Conservation (phyloP, 1,139 yeast species). For the Candida sp. region DNA sequence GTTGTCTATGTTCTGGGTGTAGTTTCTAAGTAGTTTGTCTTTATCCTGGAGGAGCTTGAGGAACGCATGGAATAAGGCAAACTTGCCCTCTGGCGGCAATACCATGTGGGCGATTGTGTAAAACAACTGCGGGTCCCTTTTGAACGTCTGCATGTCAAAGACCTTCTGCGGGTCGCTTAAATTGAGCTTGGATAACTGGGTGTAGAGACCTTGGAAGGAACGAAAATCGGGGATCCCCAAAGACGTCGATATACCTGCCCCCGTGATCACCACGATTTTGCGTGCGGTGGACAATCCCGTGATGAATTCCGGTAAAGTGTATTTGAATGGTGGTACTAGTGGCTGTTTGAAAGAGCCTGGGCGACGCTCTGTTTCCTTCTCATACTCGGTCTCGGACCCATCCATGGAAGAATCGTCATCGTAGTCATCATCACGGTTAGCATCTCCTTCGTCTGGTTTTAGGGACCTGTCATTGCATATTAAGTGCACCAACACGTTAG, state of each 20-base stretch:
- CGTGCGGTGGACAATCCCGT: conserved; percentile 24
- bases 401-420: neutral
- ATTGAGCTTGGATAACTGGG: conserved; percentile 69
- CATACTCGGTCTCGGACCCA: neutral
- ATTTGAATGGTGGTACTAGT: conserved; percentile 1
- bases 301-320: conserved; percentile 8
- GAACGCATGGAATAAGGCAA: conserved; percentile 84
- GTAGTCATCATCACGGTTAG: neutral
- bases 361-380: neutral
- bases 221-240: conserved; percentile 94
- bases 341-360: neutral
- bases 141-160: conserved; percentile 75
- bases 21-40: conserved; percentile 79
- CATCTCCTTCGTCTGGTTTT: neutral
- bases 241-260: conserved; percentile 94
- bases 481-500: conserved; percentile 18
- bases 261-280: conserved; percentile 74
- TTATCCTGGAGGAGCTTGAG: conserved; percentile 76
- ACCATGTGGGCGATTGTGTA: conserved; percentile 87
- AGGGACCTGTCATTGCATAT: conserved; percentile 16
- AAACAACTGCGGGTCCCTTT: conserved; percentile 78
- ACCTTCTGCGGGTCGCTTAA: conserved; percentile 92
- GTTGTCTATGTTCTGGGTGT: conserved; percentile 94
- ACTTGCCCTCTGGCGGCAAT: conserved; percentile 75
- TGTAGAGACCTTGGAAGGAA: conserved; percentile 84